Evolutionary conservation across 345 rosid species (phyloP), one percentile per base, ranked within the genome.

Genomic region (Triadica sebifera): DNA sequence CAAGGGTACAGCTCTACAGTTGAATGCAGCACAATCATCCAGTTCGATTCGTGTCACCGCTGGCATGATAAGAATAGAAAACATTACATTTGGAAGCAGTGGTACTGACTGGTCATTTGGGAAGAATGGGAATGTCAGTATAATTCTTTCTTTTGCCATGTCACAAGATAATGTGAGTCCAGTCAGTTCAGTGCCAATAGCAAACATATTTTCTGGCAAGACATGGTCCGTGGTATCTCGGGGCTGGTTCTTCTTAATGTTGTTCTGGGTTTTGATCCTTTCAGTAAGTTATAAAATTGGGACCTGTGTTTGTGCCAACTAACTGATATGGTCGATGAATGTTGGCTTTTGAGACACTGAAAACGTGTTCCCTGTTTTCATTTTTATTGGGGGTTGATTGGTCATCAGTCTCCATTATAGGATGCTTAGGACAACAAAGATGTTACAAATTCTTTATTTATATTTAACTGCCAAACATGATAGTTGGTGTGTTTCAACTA

Each of bases 31-130:
- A 43, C 89, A 88, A 71, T 59, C 97, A 19, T 91, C 99, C 56
- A 87, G 89, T 69, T 91, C 96, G 3, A 85, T 85, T 53, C 93
- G 87, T 71, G 85, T 92, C 56, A 91, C 89, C 53, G 93, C 97
- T 62, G 93, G 93, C 66, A 81, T 93, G 85, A 85, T 95, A 57
- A 93, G 91, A 81, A 85, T 95, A 81, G 85, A 91, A 58, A 77
- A 69, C 68, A 55, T 74, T 72, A 80, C 76, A 43, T 62, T 81
- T 63, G 80, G 77, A 6, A 81, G 84, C 71, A 71, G 77, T 62
- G 80, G 78, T 55, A 73, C 83, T 72, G 89, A 87, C 72, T 86
- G 89, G 97, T 86, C 91, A 38, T 69, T 82, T 41, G 73, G 79
- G 74, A 95, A 95, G 80, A 87, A 87, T 51, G 85, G 84, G 71